Evolutionary conservation across 2,329 filamentous ascomycete species (phyloP).

Genomic region (Lachnellula suecica): DNA sequence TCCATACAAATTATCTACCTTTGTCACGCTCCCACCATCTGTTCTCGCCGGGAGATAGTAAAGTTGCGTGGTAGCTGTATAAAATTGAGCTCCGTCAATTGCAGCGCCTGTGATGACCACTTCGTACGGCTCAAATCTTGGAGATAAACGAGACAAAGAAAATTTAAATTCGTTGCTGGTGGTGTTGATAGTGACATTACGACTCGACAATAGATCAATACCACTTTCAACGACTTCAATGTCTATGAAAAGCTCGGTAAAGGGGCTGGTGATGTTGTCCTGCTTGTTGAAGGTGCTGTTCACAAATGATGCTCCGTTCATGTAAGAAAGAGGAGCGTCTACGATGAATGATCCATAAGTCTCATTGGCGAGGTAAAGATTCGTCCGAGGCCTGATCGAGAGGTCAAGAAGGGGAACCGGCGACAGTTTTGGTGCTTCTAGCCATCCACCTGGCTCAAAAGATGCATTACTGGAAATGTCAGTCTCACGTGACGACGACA

Average conservation of each 20-base stretch:
- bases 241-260: constrained; percentile 21
- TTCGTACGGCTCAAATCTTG: constrained; percentile 35
- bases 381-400: constrained; percentile 42
- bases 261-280: constrained; percentile 17
- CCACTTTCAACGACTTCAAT: constrained; percentile 28
- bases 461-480: constrained; percentile 39
- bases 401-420: constrained; percentile 38
- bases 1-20: constrained; percentile 44
- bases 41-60: constrained; percentile 40
- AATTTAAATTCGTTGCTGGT: constrained; percentile 37
- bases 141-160: constrained; percentile 27
- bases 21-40: constrained; percentile 42
- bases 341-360: constrained; percentile 39
- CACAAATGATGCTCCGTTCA: constrained; percentile 33
- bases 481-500: neutral
- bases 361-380: constrained; percentile 43
- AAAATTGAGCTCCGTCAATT: constrained; percentile 32
- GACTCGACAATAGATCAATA: constrained; percentile 22
- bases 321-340: constrained; percentile 38
- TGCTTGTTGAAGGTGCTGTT: constrained; percentile 23
- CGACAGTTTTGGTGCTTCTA: constrained; percentile 37
- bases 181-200: constrained; percentile 35
- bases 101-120: constrained; percentile 35
- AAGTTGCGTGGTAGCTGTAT: constrained; percentile 35
- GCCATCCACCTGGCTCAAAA: constrained; percentile 46